Conservation (phyloP, 2,329 filamentous ascomycete genomes). For the Aspergillus arachidicola region DNA sequence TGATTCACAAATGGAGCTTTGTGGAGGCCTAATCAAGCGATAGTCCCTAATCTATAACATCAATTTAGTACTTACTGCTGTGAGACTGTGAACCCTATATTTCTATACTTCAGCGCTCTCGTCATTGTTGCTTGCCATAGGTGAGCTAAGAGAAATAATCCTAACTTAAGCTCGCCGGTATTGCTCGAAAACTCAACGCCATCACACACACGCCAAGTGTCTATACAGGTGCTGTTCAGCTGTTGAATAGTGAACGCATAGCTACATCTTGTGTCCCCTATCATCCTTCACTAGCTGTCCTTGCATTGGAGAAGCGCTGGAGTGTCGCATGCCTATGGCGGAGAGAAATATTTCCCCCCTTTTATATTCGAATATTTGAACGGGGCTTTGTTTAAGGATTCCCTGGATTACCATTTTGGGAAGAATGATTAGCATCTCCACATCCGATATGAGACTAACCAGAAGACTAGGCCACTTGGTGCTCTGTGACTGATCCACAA, state of each 20-base stretch:
- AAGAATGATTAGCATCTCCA: slow-evolving; percentile 11
- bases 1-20: not conserved
- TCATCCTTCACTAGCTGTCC: not conserved
- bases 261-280: not conserved
- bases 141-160: not conserved
- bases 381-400: not conserved
- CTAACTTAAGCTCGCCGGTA: not conserved
- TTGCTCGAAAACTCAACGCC: not conserved
- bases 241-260: not conserved
- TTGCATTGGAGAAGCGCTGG: not conserved
- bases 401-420: not conserved
- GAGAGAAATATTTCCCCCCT: not conserved
- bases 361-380: not conserved
- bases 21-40: not conserved
- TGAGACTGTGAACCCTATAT: not conserved
- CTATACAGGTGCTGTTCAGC: not conserved
- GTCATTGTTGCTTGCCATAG: not conserved
- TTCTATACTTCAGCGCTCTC: not conserved
- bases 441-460: slow-evolving; percentile 1
- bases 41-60: not conserved
- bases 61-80: not conserved
- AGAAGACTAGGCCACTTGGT: slow-evolving; percentile 11
- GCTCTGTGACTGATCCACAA: slow-evolving; percentile 14
- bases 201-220: not conserved
- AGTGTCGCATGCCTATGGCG: not conserved